A percentile compares a stretch with the other conserved stretches of the same genome.
Evolutionary conservation across 305 asterid species (phyloP).

Genomic region (Fraxinus greggii): DNA sequence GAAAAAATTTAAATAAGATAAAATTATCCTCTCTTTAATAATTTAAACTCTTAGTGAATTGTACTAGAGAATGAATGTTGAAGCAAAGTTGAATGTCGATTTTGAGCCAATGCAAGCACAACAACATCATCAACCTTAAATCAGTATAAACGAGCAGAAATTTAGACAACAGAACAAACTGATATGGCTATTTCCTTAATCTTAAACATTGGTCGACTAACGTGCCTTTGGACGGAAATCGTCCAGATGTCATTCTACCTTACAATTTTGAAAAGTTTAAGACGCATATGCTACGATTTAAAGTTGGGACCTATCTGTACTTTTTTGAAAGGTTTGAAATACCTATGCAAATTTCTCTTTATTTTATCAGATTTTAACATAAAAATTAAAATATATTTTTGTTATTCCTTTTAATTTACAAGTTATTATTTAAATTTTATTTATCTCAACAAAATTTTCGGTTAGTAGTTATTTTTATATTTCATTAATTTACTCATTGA

Average conservation of each 20-base stretch:
- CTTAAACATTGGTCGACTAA: background rate
- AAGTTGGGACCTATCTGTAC: too few relatives aligned
- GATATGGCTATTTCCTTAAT: constrained; percentile 2
- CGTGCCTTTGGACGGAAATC: background rate
- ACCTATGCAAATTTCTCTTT: too few relatives aligned
- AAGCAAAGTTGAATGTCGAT: constrained; percentile 62
- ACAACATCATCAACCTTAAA: constrained; percentile 94
- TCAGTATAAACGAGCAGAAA: constrained; percentile 27
- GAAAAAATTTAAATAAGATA: background rate
- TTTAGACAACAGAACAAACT: constrained; percentile 21
- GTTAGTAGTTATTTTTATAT: too few relatives aligned
- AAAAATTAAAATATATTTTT: too few relatives aligned
- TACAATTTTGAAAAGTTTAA: background rate
- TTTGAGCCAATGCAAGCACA: constrained; percentile 70
- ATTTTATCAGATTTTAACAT: too few relatives aligned
- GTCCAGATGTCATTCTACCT: background rate
- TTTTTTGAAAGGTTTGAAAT: too few relatives aligned
- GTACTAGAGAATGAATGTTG: constrained; percentile 72
- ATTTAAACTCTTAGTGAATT: constrained; percentile 7
- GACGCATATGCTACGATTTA: too few relatives aligned
- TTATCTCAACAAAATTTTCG: too few relatives aligned
- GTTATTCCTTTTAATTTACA: too few relatives aligned
- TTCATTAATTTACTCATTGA: background rate
- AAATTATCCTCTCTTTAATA: background rate
- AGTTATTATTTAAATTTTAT: too few relatives aligned